Evolutionary conservation across 495 filamentous ascomycete species (phyloP).

Genomic region (Pseudotulostoma volvatum): DNA sequence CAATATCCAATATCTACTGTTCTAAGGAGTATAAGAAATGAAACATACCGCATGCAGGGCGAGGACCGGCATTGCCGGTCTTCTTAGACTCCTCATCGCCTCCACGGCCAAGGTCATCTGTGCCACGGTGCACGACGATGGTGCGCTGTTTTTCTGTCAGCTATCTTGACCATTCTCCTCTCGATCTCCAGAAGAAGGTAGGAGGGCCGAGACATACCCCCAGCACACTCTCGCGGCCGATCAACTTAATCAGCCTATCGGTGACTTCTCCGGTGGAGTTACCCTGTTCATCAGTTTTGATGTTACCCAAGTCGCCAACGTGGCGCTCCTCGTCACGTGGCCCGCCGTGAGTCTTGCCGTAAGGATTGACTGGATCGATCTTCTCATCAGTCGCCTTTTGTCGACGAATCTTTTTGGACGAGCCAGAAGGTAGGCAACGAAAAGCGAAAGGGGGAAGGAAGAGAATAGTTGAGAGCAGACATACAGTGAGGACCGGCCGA

Average conservation of each 20-base stretch:
- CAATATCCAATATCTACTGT: background rate
- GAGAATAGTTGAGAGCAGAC: conserved; percentile 13
- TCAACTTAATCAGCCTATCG: conserved; percentile 80
- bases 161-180: background rate
- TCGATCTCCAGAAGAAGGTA: background rate
- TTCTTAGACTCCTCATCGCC: conserved; percentile 85
- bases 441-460: conserved; percentile 6
- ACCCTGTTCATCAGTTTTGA: conserved; percentile 84
- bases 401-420: too few relatives aligned
- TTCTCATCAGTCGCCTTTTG: conserved; percentile 6
- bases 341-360: conserved; percentile 78
- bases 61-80: conserved; percentile 85
- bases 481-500: conserved; percentile 91
- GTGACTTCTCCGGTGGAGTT: conserved; percentile 59
- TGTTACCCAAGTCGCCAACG: conserved; percentile 93
- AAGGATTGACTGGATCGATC: conserved; percentile 66
- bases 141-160: conserved; percentile 65
- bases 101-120: conserved; percentile 87
- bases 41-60: conserved; percentile 78
- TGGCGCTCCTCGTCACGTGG: conserved; percentile 70
- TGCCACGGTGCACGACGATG: conserved; percentile 84
- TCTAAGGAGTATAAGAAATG: background rate
- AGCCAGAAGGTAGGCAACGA: too few relatives aligned
- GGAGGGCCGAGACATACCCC: conserved; percentile 56
- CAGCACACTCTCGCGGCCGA: conserved; percentile 86